Percentiles rank a stretch among this genome's conserved stretches.
These are phyloP conservation scores for Singerocomus rubriflavus DNA, from an alignment of 1,284 basidiomycete genomes.

Conservation along the genomic window DNA sequence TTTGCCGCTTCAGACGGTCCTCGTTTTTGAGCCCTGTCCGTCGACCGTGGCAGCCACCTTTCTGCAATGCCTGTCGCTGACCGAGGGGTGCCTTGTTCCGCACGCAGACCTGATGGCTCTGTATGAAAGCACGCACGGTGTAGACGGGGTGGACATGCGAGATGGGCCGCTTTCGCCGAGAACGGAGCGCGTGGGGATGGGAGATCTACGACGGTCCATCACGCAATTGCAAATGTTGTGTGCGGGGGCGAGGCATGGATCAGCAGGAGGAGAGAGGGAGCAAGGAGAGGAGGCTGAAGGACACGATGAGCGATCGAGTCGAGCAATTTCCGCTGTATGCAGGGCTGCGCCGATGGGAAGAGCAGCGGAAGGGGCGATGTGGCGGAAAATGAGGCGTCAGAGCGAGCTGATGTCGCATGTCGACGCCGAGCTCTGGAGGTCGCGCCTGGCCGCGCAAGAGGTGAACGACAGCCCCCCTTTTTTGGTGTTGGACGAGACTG, in stretches of 20 bases:
- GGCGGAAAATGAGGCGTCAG: conserved; percentile 30
- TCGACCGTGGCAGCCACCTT: conserved; percentile 63
- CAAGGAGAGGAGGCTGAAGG: conserved; percentile 28
- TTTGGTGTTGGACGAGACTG: too few species aligned
- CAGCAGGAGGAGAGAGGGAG: conserved; percentile 26
- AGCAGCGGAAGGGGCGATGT: conserved; percentile 23
- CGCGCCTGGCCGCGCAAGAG: conserved; percentile 37
- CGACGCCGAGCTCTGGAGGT: conserved; percentile 49
- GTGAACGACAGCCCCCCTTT: too few species aligned
- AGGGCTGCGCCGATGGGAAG: conserved; percentile 20
- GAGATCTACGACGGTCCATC: conserved; percentile 62
- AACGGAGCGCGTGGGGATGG: conserved; percentile 34
- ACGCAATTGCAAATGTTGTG: conserved; percentile 55
- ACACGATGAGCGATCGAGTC: conserved; percentile 30
- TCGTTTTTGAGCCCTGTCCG: conserved; percentile 66
- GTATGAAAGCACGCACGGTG: conserved; percentile 34
- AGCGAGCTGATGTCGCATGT: conserved; percentile 52
- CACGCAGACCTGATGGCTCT: conserved; percentile 38
- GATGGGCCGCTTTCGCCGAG: conserved; percentile 39
- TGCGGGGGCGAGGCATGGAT: conserved; percentile 32
- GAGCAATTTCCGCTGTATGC: conserved; percentile 35
- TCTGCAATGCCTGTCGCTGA: conserved; percentile 61
- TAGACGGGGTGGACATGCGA: conserved; percentile 24
- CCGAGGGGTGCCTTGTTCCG: conserved; percentile 50
- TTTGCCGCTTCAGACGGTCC: conserved; percentile 75